These are phyloP conservation scores for Lipomyces spencermartinsiae DNA, from an alignment of 805 yeast genomes.

Conservation along the genomic window DNA sequence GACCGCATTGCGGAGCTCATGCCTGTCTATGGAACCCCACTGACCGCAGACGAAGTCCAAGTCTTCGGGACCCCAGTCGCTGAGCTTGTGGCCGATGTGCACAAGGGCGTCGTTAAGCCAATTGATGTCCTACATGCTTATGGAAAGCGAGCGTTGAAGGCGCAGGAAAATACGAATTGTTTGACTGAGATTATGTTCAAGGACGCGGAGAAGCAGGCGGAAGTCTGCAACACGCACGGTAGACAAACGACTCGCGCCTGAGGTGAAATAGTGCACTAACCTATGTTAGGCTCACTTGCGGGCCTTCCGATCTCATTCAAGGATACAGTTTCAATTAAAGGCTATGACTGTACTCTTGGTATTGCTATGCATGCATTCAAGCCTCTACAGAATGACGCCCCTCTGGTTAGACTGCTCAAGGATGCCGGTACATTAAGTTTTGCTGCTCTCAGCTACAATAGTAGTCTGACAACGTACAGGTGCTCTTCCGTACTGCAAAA, in stretches of 20 bases:
- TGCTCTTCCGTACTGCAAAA: conserved; percentile 61
- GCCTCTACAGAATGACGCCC: conserved; percentile 51
- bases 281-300: conserved; percentile 59
- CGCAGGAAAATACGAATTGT: conserved; percentile 64
- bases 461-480: conserved; percentile 18
- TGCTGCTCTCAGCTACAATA: not conserved
- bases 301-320: conserved; percentile 70
- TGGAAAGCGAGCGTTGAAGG: conserved; percentile 67
- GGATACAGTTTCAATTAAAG: conserved; percentile 60
- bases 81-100: conserved; percentile 53
- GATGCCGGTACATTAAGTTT: conserved; percentile 51
- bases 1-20: conserved; percentile 45
- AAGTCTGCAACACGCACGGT: conserved; percentile 54
- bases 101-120: conserved; percentile 56
- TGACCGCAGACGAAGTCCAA: conserved; percentile 46
- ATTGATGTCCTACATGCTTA: conserved; percentile 64
- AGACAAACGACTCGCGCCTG: not conserved
- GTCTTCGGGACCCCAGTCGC: conserved; percentile 53
- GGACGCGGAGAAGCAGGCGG: conserved; percentile 70
- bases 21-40: conserved; percentile 50
- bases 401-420: conserved; percentile 52
- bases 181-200: conserved; percentile 67
- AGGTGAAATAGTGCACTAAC: not conserved
- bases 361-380: conserved; percentile 53
- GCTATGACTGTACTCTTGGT: conserved; percentile 60